Evolutionary conservation across 1,139 yeast species (phyloP).

Genomic region (Groenewaldozyma auringiensis): DNA sequence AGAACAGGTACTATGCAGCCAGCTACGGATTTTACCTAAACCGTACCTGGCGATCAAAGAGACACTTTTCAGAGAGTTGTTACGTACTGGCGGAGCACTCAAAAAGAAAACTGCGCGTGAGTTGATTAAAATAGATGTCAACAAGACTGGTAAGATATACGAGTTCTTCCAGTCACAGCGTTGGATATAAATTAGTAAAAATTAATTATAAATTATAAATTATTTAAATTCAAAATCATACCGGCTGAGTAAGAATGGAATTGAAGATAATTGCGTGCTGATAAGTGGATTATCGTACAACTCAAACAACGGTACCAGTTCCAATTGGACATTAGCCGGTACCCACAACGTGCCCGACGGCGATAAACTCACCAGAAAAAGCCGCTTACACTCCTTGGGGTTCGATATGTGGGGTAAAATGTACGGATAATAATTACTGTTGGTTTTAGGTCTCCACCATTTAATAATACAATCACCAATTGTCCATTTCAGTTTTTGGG

Average conservation of each 20-base stretch:
- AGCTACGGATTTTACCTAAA: constrained; percentile 78
- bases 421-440: constrained; percentile 33
- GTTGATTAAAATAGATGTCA: constrained; percentile 73
- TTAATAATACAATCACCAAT: constrained; percentile 32
- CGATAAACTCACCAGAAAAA: constrained; percentile 30
- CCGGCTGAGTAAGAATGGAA: constrained; percentile 30
- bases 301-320: constrained; percentile 33
- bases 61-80: constrained; percentile 79
- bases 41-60: constrained; percentile 92
- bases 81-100: constrained; percentile 74
- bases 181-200: constrained; percentile 44
- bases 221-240: constrained; percentile 28
- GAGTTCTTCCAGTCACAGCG: constrained; percentile 90
- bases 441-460: constrained; percentile 36
- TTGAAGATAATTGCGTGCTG: constrained; percentile 31
- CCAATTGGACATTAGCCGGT: constrained; percentile 28
- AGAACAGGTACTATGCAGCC: constrained; percentile 80
- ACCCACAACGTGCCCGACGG: constrained; percentile 24
- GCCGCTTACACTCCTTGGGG: constrained; percentile 33
- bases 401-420: constrained; percentile 32
- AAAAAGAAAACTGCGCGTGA: constrained; percentile 81
- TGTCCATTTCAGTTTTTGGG: constrained; percentile 21
- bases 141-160: constrained; percentile 78
- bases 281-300: constrained; percentile 29
- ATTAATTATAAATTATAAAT: background rate